A percentile compares a stretch with the other conserved stretches of the same genome.
These are phyloP conservation scores for Tieghemostelium lacteum DNA, from an alignment of 78 protist species.

Conservation along the genomic window DNA sequence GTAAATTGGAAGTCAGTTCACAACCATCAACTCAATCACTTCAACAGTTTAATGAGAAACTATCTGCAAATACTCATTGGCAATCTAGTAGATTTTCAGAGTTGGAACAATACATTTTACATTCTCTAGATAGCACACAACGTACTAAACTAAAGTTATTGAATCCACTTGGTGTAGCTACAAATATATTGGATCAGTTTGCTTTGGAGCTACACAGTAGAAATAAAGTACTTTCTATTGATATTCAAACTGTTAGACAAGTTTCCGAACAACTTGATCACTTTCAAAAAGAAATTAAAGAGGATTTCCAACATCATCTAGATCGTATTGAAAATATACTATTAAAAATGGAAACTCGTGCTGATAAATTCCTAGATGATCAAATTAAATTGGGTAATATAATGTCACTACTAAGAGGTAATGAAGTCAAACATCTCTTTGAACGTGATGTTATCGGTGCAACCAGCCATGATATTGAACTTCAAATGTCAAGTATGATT, in stretches of 20 bases:
- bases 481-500: conserved; percentile 42
- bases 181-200: conserved; percentile 23
- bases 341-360: conserved; percentile 63
- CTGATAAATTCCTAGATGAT: conserved; percentile 74
- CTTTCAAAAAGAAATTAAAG: conserved; percentile 38
- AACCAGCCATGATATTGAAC: conserved; percentile 64
- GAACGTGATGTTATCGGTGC: conserved; percentile 60
- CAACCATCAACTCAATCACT: neutral
- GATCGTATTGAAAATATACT: conserved; percentile 73
- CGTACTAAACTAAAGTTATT: conserved; percentile 68
- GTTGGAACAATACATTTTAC: conserved; percentile 67
- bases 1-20: conserved; percentile 19
- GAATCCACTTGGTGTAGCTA: conserved; percentile 85
- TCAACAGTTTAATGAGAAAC: conserved; percentile 1
- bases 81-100: conserved; percentile 43
- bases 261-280: conserved; percentile 14
- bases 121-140: conserved; percentile 67
- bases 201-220: conserved; percentile 9
- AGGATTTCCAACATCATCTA: conserved; percentile 55
- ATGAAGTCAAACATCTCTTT: conserved; percentile 34
- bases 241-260: conserved; percentile 20
- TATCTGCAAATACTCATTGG: conserved; percentile 25
- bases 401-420: neutral
- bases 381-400: conserved; percentile 40
- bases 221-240: conserved; percentile 28